phyloP scores from a whole-genome alignment of 2,329 filamentous ascomycete species.

The Ceratocystis smalleyi region DNA sequence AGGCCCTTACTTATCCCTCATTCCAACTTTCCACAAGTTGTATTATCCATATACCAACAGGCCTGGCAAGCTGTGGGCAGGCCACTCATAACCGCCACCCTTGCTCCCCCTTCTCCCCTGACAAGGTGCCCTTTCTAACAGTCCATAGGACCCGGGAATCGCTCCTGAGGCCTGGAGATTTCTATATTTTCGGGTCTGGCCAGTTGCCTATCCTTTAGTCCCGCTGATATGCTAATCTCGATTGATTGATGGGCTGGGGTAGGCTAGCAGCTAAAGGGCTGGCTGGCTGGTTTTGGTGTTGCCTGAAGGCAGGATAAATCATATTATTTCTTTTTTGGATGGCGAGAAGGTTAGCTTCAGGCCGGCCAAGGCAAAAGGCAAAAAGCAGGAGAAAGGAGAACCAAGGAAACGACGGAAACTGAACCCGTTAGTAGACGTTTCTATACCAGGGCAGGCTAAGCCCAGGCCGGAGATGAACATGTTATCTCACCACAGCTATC shows the following conservation, averaged over 20 bases:
- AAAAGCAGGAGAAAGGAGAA: constrained; percentile 3
- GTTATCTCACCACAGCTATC: background rate
- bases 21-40: background rate
- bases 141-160: background rate
- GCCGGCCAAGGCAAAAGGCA: background rate
- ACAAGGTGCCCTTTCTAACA: background rate
- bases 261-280: background rate
- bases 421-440: background rate
- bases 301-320: no score
- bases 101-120: background rate
- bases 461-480: background rate
- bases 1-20: constrained; percentile 1
- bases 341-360: background rate
- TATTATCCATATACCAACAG: background rate
- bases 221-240: background rate
- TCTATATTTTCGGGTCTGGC: background rate
- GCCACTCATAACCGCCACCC: background rate
- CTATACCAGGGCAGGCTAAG: background rate
- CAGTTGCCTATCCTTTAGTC: background rate
- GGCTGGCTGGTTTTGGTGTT: background rate
- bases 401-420: background rate
- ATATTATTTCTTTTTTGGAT: background rate
- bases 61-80: background rate
- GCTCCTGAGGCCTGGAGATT: background rate
- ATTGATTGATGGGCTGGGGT: background rate